These are phyloP conservation scores for Meyerozyma guilliermondii DNA, from an alignment of 1,139 yeast genomes.

Conservation along the genomic window DNA sequence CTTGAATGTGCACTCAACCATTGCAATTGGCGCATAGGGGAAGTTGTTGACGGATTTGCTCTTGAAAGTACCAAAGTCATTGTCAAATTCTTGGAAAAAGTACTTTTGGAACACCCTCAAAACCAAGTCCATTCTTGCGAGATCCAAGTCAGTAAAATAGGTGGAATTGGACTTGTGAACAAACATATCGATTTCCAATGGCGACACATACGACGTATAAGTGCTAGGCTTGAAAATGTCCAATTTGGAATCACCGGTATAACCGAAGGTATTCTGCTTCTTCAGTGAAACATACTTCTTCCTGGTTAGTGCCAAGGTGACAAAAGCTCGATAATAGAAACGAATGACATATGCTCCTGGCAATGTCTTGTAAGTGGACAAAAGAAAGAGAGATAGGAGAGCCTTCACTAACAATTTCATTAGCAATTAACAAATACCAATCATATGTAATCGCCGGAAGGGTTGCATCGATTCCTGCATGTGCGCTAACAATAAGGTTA, in stretches of 20 bases:
- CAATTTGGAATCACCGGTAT: slow-evolving; percentile 16
- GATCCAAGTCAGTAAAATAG: slow-evolving; percentile 78
- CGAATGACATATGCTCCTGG: slow-evolving; percentile 67
- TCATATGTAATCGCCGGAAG: too few species aligned
- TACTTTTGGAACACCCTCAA: slow-evolving; percentile 48
- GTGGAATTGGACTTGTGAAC: slow-evolving; percentile 85
- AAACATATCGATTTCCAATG: slow-evolving; percentile 80
- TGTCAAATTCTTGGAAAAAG: slow-evolving; percentile 36
- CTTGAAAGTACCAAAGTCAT: slow-evolving; percentile 33
- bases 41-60: slow-evolving; percentile 22
- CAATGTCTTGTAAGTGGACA: slow-evolving; percentile 49
- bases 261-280: slow-evolving; percentile 31
- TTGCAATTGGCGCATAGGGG: slow-evolving; percentile 78
- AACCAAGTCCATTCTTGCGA: slow-evolving; percentile 67
- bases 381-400: slow-evolving; percentile 4
- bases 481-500: too few species aligned
- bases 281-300: slow-evolving; percentile 16
- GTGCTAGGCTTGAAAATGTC: slow-evolving; percentile 42
- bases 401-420: not conserved
- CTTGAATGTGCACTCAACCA: slow-evolving; percentile 62
- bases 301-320: slow-evolving; percentile 35
- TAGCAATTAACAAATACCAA: too few species aligned
- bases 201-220: slow-evolving; percentile 58
- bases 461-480: too few species aligned
- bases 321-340: slow-evolving; percentile 47